Base-by-base conservation (phyloP, 2,329 filamentous ascomycete species). In the Raffaelea ambrosiae region DNA sequence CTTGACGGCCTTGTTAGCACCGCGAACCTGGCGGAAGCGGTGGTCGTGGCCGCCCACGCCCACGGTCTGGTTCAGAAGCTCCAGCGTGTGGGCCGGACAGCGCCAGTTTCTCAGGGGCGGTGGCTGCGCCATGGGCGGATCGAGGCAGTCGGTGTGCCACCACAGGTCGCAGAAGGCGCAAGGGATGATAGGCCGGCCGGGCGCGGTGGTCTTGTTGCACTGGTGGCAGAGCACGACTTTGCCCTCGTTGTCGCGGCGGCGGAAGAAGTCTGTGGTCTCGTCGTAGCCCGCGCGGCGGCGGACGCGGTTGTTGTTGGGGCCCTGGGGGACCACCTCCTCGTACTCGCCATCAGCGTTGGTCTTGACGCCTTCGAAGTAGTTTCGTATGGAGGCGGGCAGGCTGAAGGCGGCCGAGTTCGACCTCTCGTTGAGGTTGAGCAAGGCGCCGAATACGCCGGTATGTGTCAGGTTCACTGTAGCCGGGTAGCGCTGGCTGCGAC, bases 111-210 rank as follows among this genome's bases (percentile, higher is more conserved):
- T 81, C 45, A 84, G 73, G 44, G 81, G 76, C 11, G 90, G 90
- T 36, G 88, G 86, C 48, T 86, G 81, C 31, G 89, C 81, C 59
- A 90, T 69, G 31, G 91, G 90, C 23, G 88, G 87, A 60, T 94
- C 83, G 16, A 95, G 71, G 66, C 93, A 98, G 65, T 97, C 91
- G 45, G 95, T 72, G 68, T 98, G 93, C 86, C 90, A 98, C 60
- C 83, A 77, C 31, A 88, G 75, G 13, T 79, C 73, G 66, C 91
- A 98, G 58, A 77, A 79, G 64, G 89, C 89, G 69, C 91, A 98
- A 41, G 85, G 81, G 55, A 96, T 84, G 57, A 97, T 89, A 55
- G 84, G 79, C 22, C 85, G 80, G 57, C 75, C 75, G 53, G 69
- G 65, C 19, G 77, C 70, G 41, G 83, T 78, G 23, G 83, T 76